phyloP scores from a whole-genome alignment of 2,329 filamentous ascomycete species.

The Cladorrhinum sp. region DNA sequence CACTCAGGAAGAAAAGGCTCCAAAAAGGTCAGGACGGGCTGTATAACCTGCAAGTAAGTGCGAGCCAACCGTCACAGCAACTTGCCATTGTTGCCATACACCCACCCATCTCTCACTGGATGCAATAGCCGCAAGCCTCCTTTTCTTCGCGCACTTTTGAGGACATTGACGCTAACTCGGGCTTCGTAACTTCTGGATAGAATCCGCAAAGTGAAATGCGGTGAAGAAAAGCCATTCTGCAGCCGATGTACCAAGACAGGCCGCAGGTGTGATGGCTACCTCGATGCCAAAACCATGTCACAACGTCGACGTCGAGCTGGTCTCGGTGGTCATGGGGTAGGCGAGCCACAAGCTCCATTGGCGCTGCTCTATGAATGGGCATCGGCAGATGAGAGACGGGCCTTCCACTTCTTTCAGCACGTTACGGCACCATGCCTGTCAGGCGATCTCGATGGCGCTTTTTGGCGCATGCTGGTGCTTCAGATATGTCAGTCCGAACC shows the following conservation, averaged over 20 bases:
- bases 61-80: background rate
- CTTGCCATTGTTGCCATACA: background rate
- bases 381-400: conserved; percentile 33
- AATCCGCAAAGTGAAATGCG: conserved; percentile 56
- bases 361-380: conserved; percentile 30
- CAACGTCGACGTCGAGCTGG: conserved; percentile 25
- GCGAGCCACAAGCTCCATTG: conserved; percentile 19
- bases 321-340: conserved; percentile 2
- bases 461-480: conserved; percentile 46
- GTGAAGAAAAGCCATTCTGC: conserved; percentile 52
- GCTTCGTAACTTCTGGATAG: conserved; percentile 30
- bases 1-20: conserved; percentile 37
- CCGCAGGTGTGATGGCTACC: conserved; percentile 56
- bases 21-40: conserved; percentile 48
- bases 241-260: conserved; percentile 53
- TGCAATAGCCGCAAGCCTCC: conserved; percentile 1
- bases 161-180: conserved; percentile 14
- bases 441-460: conserved; percentile 40
- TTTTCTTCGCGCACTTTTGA: background rate
- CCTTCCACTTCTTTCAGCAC: conserved; percentile 40
- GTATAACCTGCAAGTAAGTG: conserved; percentile 55
- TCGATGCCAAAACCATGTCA: conserved; percentile 29
- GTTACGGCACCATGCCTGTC: conserved; percentile 42
- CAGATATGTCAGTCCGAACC: conserved; percentile 45
- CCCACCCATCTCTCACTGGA: background rate